These are phyloP conservation scores for Meyerozyma elateridarum DNA, from an alignment of 1,139 yeast species.

Conservation along the genomic window DNA sequence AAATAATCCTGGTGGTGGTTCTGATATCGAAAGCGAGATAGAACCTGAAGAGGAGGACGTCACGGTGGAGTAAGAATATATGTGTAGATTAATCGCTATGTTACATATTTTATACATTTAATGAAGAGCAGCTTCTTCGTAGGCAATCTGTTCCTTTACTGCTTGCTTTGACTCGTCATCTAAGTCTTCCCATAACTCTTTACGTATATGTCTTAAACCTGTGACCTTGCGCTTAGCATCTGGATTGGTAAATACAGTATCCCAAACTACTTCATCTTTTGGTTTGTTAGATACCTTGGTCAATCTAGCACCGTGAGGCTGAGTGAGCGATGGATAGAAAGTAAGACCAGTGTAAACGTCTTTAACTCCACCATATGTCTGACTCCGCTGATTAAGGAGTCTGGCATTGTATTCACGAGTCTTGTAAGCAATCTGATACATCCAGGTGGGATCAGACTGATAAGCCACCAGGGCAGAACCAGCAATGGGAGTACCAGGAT, in stretches of 20 bases:
- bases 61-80: neutral
- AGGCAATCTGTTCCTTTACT: slow-evolving; percentile 58
- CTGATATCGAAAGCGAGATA: neutral
- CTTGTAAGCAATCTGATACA: slow-evolving; percentile 77
- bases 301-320: slow-evolving; percentile 50
- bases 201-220: slow-evolving; percentile 58
- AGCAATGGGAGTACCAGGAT: slow-evolving; percentile 25
- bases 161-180: slow-evolving; percentile 58
- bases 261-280: slow-evolving; percentile 32
- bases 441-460: slow-evolving; percentile 76
- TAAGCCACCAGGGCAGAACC: slow-evolving; percentile 40
- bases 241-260: slow-evolving; percentile 47
- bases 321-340: slow-evolving; percentile 72
- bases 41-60: neutral
- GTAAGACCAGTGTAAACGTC: slow-evolving; percentile 81
- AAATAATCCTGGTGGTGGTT: neutral
- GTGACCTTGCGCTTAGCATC: slow-evolving; percentile 46
- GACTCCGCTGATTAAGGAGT: slow-evolving; percentile 55
- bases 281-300: slow-evolving; percentile 14
- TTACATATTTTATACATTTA: slow-evolving; percentile 1
- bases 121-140: slow-evolving; percentile 32
- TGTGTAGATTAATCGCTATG: too few species aligned
- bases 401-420: slow-evolving; percentile 65
- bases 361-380: slow-evolving; percentile 52
- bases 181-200: slow-evolving; percentile 51